Evolutionary conservation across 2,329 filamentous ascomycete genomes (phyloP).

Genomic region (Alternaria ventricosa): DNA sequence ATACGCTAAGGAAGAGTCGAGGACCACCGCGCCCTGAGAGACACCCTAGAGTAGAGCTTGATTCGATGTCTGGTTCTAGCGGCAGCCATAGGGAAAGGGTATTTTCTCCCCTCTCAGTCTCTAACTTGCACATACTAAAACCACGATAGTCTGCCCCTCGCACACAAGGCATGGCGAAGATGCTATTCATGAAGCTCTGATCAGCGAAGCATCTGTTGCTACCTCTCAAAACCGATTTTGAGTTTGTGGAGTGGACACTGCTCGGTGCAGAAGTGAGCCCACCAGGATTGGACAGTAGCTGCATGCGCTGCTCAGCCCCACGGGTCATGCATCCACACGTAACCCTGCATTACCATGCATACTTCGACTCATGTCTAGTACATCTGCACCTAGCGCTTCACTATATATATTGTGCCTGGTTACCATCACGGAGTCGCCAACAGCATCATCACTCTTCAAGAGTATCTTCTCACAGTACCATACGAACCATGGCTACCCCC

Average conservation of each 20-base stretch:
- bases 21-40: neutral
- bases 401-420: neutral
- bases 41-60: neutral
- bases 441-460: no score
- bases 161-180: neutral
- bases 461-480: no score
- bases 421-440: neutral
- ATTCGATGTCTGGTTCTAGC: neutral
- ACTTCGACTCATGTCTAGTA: neutral
- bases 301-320: neutral
- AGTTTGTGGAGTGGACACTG: neutral
- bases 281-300: neutral
- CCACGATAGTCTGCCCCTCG: no score
- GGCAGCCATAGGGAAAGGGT: neutral
- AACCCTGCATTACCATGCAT: neutral
- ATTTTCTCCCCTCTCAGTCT: no score
- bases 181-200: no score
- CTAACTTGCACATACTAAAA: no score
- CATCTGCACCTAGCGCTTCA: neutral
- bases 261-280: neutral
- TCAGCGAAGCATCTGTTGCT: no score
- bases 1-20: neutral
- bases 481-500: neutral
- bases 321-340: neutral
- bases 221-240: no score